A percentile compares a stretch with the other conserved stretches of the same genome.
These are phyloP conservation scores for Paramecium caudatum DNA, from an alignment of 73 alveolate species.

Conservation along the genomic window DNA sequence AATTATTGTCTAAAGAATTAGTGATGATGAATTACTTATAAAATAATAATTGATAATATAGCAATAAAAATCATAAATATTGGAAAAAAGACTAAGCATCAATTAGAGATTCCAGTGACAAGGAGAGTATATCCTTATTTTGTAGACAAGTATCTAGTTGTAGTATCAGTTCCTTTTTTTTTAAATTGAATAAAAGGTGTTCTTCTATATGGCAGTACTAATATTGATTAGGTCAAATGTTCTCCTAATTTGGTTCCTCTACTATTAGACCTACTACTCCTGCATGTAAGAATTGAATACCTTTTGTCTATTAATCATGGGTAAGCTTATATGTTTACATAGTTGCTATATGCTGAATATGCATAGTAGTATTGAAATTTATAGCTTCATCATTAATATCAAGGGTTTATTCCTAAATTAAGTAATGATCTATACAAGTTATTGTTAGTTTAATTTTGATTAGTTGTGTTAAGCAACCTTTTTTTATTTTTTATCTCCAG, in stretches of 20 bases:
- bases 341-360: background rate
- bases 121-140: conserved; percentile 38
- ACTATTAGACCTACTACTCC: conserved; percentile 58
- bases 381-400: conserved; percentile 62
- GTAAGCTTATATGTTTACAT: background rate
- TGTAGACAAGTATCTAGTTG: conserved; percentile 41
- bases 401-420: background rate
- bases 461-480: background rate
- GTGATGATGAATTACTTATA: background rate
- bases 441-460: background rate
- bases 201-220: background rate
- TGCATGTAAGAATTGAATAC: background rate
- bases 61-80: background rate
- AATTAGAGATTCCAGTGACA: conserved; percentile 1
- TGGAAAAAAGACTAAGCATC: background rate
- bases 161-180: background rate
- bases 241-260: conserved; percentile 29
- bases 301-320: background rate
- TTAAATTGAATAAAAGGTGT: conserved; percentile 44
- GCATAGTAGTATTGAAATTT: background rate
- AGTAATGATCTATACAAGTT: no score
- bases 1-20: background rate
- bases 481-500: background rate
- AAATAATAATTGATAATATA: background rate
- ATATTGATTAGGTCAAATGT: background rate